Evolutionary conservation across 306 rosid genomes (phyloP).

Genomic region (Lablab purpureus): DNA sequence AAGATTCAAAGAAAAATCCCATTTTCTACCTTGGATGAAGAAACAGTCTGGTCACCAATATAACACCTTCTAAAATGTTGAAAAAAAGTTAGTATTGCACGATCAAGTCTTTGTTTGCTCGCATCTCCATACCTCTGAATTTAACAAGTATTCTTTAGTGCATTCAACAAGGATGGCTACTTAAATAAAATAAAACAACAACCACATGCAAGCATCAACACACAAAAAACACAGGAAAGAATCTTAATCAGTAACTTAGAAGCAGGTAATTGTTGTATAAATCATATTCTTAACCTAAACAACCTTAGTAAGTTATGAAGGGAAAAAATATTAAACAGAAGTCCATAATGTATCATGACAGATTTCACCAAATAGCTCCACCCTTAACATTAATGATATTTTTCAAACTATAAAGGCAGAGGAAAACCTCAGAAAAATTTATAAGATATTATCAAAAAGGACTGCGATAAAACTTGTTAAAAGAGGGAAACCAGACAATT

Average conservation of each 20-base stretch:
- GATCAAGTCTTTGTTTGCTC: slow-evolving; percentile 64
- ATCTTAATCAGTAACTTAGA: slow-evolving; percentile 17
- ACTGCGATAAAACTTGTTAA: background rate
- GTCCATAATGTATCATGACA: background rate
- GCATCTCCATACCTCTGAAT: slow-evolving; percentile 49
- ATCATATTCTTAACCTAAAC: slow-evolving; percentile 1
- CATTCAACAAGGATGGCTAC: slow-evolving; percentile 8
- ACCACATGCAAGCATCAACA: background rate
- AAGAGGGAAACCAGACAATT: too few species aligned
- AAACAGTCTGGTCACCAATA: slow-evolving; percentile 51
- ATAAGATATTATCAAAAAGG: background rate
- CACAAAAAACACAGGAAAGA: background rate
- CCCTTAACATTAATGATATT: background rate
- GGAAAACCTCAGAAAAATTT: background rate
- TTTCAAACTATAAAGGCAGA: background rate
- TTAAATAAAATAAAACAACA: background rate
- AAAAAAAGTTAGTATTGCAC: slow-evolving; percentile 53
- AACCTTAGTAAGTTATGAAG: background rate
- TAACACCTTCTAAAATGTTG: slow-evolving; percentile 58
- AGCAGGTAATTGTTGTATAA: background rate
- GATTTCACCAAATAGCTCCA: background rate
- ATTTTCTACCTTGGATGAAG: slow-evolving; percentile 53
- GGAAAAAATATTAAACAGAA: background rate
- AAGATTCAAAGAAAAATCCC: slow-evolving; percentile 38
- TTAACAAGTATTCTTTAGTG: slow-evolving; percentile 5